Base-by-base conservation (phyloP, 2,329 filamentous ascomycete genomes). In the Sphaerostilbella broomeana region DNA sequence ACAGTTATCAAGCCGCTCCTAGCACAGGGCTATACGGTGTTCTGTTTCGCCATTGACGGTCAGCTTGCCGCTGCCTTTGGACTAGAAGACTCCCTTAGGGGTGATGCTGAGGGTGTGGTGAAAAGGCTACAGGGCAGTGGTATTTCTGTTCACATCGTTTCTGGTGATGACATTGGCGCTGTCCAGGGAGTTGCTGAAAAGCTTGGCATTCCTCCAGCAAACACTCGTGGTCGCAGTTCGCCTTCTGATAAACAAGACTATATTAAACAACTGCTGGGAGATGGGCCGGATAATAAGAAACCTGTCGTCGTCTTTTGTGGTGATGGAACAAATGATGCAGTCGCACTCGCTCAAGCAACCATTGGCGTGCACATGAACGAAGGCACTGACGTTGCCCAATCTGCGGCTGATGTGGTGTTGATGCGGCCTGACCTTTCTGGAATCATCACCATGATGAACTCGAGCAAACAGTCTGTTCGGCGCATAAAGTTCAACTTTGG, bases 251-350 rank as follows among this genome's bases (percentile, higher is more conserved):
- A 75, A 49, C 57, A 62, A 17, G 56, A 46, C 0, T 72, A 73
- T 44, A 60, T 74, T 35, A 52, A 62, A 13, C 29, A 33, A 0
- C 60, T 74, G 4, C 56, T 65, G 6, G 46, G 34, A 8, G 32
- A 30, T 3, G 16, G 38, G 1, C 24, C 26, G 9, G 47, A 48
- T 6, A 21, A 24, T 5, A 51, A 51, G 22, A 47, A 53, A 27
- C 51, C 61, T 0, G 58, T 71, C 1, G 72, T 86, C 13, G 58
- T 88, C 5, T 89, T 90, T 58, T 73, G 75, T 35, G 85, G 85
- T 22, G 85, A 90, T 50, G 86, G 86, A 2, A 87, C 82, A 11
- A 90, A 90, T 56, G 85, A 90, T 52, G 81, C 85, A 0, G 69
- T 77, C 3, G 85, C 85, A 0, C 68, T 90, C 3, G 77, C 82